Percentiles rank a stretch among this genome's conserved stretches.
These are phyloP conservation scores for Wickerhamomyces queroliae DNA, from an alignment of 805 yeast genomes.

Conservation along the genomic window DNA sequence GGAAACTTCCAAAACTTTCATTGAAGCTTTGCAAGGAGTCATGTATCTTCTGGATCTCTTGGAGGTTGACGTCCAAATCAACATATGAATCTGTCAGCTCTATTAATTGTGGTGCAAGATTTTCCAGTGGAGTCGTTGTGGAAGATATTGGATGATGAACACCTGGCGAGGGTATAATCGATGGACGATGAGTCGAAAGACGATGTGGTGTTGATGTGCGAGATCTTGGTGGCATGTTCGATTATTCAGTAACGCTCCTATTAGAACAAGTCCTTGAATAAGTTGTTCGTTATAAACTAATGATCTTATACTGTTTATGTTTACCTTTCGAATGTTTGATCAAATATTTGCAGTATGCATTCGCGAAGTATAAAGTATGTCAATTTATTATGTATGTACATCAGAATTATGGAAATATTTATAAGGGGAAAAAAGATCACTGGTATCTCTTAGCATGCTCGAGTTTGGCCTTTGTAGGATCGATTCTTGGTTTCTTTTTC, in stretches of 20 bases:
- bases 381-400: too few species aligned
- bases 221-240: conserved; percentile 3
- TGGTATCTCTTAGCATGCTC: conserved; percentile 40
- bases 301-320: background rate
- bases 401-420: conserved; percentile 1
- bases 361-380: background rate
- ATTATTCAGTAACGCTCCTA: too few species aligned
- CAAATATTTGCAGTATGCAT: too few species aligned
- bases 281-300: too few species aligned
- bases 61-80: conserved; percentile 54
- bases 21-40: conserved; percentile 60
- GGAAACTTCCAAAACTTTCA: conserved; percentile 70
- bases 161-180: conserved; percentile 34
- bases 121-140: conserved; percentile 36
- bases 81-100: conserved; percentile 42
- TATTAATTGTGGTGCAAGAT: conserved; percentile 35
- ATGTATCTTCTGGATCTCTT: conserved; percentile 53
- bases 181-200: conserved; percentile 31
- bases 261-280: too few species aligned
- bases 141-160: conserved; percentile 38
- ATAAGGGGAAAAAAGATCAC: conserved; percentile 14
- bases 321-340: too few species aligned
- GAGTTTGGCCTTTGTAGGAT: conserved; percentile 40
- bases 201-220: conserved; percentile 29
- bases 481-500: conserved; percentile 31